A percentile compares a stretch with the other conserved stretches of the same genome.
Evolutionary conservation across 257 asterid species (phyloP).

Genomic region (Cynanchum wilfordii): DNA sequence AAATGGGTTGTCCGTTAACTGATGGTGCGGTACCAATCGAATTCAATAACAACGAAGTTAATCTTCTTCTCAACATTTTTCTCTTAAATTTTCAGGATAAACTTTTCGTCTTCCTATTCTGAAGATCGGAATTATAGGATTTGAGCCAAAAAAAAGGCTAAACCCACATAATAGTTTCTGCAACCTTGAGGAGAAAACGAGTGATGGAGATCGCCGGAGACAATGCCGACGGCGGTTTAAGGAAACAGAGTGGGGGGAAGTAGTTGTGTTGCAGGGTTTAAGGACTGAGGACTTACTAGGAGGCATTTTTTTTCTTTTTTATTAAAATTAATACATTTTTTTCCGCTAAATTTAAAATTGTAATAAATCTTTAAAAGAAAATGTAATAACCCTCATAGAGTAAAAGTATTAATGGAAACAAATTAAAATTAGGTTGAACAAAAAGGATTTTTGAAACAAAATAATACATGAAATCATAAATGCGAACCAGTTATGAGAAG

Average conservation of each 20-base stretch:
- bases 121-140: not conserved
- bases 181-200: not conserved
- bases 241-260: not conserved
- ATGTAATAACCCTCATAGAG: not conserved
- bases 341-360: no score
- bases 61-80: conserved; percentile 62
- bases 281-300: not conserved
- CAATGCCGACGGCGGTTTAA: not conserved
- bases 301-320: not conserved
- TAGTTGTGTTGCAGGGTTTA: not conserved
- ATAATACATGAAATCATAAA: no score
- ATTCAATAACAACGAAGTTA: conserved; percentile 40
- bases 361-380: not conserved
- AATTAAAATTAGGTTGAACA: no score
- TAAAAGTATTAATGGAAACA: no score
- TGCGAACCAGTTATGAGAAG: no score
- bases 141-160: not conserved
- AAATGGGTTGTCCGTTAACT: conserved; percentile 23
- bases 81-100: not conserved
- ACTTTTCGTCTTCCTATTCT: not conserved
- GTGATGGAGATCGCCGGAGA: not conserved
- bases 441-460: no score
- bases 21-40: conserved; percentile 24
- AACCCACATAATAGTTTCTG: not conserved
- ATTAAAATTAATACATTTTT: no score